phyloP scores from a whole-genome alignment of 768 basidiomycete genomes.

The Mycena haematopus region DNA sequence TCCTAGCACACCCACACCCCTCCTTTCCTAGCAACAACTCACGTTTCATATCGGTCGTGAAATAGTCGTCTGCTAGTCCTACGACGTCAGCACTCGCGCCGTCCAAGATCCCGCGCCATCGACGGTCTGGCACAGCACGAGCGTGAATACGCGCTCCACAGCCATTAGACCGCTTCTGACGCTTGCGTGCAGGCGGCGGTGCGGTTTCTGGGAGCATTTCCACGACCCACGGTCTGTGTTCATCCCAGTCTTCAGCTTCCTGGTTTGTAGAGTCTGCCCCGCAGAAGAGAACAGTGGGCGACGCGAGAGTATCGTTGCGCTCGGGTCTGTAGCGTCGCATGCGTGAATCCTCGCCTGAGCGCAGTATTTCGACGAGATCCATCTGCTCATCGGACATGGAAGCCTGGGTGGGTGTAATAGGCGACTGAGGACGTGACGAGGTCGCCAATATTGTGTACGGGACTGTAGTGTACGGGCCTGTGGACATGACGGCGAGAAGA shows the following conservation, averaged over 20 bases:
- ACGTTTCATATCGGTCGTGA: conserved; percentile 20
- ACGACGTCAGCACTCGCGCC: conserved; percentile 19
- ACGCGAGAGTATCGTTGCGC: not conserved
- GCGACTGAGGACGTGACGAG: conserved; percentile 8
- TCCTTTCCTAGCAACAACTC: conserved; percentile 22
- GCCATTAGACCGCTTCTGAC: conserved; percentile 27
- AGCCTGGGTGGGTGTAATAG: conserved; percentile 16
- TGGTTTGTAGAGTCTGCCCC: conserved; percentile 19
- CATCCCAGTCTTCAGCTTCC: conserved; percentile 19
- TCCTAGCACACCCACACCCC: conserved; percentile 26
- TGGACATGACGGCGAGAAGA: not conserved
- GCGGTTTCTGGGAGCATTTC: conserved; percentile 22
- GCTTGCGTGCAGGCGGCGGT: conserved; percentile 24
- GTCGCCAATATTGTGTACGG: conserved; percentile 2
- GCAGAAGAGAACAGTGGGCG: conserved; percentile 22
- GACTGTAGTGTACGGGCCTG: too few species aligned
- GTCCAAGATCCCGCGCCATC: conserved; percentile 21
- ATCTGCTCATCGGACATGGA: conserved; percentile 20
- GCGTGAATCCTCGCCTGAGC: conserved; percentile 28
- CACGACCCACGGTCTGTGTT: conserved; percentile 21
- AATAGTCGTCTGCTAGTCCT: conserved; percentile 17
- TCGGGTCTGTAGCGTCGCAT: conserved; percentile 17
- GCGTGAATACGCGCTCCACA: conserved; percentile 26
- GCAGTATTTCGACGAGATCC: conserved; percentile 27
- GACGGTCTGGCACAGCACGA: conserved; percentile 11